Percentiles rank a stretch among this genome's conserved stretches.
Evolutionary conservation across 495 filamentous ascomycete species (phyloP).

Genomic region (Aspergillus ostianus): DNA sequence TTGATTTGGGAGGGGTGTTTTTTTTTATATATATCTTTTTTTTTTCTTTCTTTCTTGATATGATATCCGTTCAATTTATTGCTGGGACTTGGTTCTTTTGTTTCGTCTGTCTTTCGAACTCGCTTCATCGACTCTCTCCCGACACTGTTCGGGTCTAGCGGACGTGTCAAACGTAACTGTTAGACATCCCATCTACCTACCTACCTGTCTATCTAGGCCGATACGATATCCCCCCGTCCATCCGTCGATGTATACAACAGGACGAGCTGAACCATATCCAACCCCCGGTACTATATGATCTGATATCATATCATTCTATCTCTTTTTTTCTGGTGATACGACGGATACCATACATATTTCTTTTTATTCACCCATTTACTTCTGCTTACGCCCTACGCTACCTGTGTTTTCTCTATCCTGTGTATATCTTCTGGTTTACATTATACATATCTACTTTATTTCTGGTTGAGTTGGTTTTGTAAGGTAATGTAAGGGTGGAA

Average conservation of each 20-base stretch:
- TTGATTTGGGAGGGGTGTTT: background rate
- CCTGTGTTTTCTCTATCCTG: background rate
- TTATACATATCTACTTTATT: background rate
- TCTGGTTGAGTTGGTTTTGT: background rate
- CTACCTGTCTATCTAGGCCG: background rate
- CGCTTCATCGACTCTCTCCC: background rate
- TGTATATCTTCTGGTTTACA: background rate
- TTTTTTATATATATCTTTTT: background rate
- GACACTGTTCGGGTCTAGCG: background rate
- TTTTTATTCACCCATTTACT: conserved; percentile 1
- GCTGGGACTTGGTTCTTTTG: too few relatives aligned
- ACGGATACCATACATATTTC: conserved; percentile 10
- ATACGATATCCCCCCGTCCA: conserved; percentile 5
- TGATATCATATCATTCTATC: background rate
- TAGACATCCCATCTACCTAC: background rate
- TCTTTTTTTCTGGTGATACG: conserved; percentile 6
- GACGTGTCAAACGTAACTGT: background rate
- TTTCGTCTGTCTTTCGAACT: too few relatives aligned
- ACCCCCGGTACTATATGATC: background rate
- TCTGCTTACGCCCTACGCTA: background rate
- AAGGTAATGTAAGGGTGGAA: too few relatives aligned
- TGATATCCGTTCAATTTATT: background rate
- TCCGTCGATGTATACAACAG: too few relatives aligned
- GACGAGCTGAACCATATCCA: too few relatives aligned
- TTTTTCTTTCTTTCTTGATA: background rate